These are phyloP conservation scores for Suhomyces prunicola DNA, from an alignment of 805 yeast species.

Conservation along the genomic window DNA sequence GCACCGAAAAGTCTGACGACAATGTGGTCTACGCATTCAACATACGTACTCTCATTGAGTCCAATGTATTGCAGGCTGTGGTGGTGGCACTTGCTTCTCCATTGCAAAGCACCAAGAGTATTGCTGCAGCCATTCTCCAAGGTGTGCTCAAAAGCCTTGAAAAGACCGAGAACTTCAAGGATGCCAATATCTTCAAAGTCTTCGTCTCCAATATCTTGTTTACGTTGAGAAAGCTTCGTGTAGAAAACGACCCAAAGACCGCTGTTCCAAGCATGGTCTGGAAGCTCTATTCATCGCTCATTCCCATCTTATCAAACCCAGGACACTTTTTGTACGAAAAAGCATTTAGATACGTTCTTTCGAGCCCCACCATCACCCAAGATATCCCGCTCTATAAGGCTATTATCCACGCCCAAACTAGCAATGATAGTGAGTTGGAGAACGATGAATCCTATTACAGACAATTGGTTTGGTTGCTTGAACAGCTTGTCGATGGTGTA, in stretches of 20 bases:
- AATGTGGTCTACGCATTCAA: slow-evolving; percentile 38
- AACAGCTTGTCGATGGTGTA: slow-evolving; percentile 45
- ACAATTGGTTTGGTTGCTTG: slow-evolving; percentile 66
- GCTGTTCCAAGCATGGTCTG: slow-evolving; percentile 49
- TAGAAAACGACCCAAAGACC: slow-evolving; percentile 8
- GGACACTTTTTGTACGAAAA: slow-evolving; percentile 72
- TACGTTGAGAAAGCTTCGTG: slow-evolving; percentile 20
- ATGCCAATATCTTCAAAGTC: slow-evolving; percentile 52
- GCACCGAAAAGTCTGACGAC: slow-evolving; percentile 22
- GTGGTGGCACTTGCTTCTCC: slow-evolving; percentile 45
- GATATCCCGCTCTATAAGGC: slow-evolving; percentile 47
- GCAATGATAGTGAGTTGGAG: slow-evolving; percentile 24
- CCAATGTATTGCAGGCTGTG: slow-evolving; percentile 51
- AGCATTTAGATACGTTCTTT: slow-evolving; percentile 60
- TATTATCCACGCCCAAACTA: slow-evolving; percentile 27
- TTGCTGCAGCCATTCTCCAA: slow-evolving; percentile 43
- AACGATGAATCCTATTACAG: slow-evolving; percentile 51
- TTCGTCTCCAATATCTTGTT: slow-evolving; percentile 47
- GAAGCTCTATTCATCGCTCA: slow-evolving; percentile 51
- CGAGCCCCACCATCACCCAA: slow-evolving; percentile 45
- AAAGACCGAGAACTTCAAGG: slow-evolving; percentile 46
- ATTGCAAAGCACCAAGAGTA: slow-evolving; percentile 20
- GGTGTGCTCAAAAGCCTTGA: slow-evolving; percentile 43
- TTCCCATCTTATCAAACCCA: slow-evolving; percentile 62
- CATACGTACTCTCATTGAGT: slow-evolving; percentile 54